Evolutionary conservation across 106 monocot genomes (phyloP), one percentile per base, ranked within the genome.

Genomic region (Narthecium ossifragum): DNA sequence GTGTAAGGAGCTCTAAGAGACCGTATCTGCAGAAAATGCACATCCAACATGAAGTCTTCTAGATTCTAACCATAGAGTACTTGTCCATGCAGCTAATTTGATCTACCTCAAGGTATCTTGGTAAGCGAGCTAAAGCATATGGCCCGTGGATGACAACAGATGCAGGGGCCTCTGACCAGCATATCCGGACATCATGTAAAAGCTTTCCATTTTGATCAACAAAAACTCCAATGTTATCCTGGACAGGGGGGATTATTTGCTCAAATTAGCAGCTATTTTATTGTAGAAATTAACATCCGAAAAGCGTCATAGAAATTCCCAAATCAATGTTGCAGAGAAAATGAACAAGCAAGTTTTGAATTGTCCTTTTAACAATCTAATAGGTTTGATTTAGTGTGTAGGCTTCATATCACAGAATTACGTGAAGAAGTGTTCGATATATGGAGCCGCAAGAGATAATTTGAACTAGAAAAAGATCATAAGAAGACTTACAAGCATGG

Each of bases 141-240:
- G 90, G 98, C 45, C 56, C 76, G 53, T 98, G 81, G 47, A 98
- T 80, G 40, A 81, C 69, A 60, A 98, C 76, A 41, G 79, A 81
- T 60, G 68, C 45, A 58, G 98, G 98, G 21, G 81, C 73, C 69
- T 98, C 90, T 31, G 87, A 87, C 98, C 98, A 98, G 59, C 86
- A 84, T 61, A 98, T 85, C 57, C 77, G 81, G 27, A 84, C 98
- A 75, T 98, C 98, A 72, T 98, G 98, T 59, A 88, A 47, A 68
- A 98, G 83, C 62, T 98, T 98, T 23, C 98, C 98, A 72, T 91
- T 98, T 85, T 98, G 98, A 55, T 98, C 98, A 64, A 98, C 91
- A 75, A 98, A 91, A 51, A 98, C 87, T 72, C 98, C 91, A 72
- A 98, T 70, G 53, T 98, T 87, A 61, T 98, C 98, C 98, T 98